phyloP scores from a whole-genome alignment of 2,329 filamentous ascomycete genomes.

The Immersiporthe knoxdaviesiana region DNA sequence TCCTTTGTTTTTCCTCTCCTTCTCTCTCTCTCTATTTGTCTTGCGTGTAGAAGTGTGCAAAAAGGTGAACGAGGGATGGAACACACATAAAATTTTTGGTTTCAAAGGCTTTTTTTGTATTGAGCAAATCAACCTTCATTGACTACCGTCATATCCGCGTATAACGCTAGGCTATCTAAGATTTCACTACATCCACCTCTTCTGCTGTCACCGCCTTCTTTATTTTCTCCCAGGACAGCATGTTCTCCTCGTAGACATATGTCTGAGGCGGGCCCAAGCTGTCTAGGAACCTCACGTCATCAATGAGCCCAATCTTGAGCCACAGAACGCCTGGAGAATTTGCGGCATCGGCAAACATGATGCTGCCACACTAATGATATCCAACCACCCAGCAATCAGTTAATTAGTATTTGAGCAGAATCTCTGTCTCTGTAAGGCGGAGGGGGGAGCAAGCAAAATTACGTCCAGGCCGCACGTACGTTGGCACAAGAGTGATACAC shows the following conservation, averaged over 20 bases:
- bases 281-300: constrained; percentile 19
- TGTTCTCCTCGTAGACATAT: constrained; percentile 16
- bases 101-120: too few species aligned
- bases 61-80: too few species aligned
- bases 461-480: background rate
- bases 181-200: background rate
- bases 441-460: too few species aligned
- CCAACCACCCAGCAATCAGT: background rate
- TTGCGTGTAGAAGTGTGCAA: too few species aligned
- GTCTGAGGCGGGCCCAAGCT: constrained; percentile 12
- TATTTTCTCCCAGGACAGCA: constrained; percentile 20
- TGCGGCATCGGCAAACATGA: constrained; percentile 12
- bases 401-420: background rate
- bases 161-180: background rate
- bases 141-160: background rate
- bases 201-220: background rate
- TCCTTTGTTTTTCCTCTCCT: too few species aligned
- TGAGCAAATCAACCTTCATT: too few species aligned
- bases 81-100: too few species aligned
- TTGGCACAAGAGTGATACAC: constrained; percentile 18
- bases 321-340: background rate
- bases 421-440: too few species aligned
- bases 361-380: constrained; percentile 15
- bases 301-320: constrained; percentile 22
- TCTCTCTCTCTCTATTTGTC: background rate